Conservation (phyloP, 768 basidiomycete genomes). For the Tephrocybe sp. region DNA sequence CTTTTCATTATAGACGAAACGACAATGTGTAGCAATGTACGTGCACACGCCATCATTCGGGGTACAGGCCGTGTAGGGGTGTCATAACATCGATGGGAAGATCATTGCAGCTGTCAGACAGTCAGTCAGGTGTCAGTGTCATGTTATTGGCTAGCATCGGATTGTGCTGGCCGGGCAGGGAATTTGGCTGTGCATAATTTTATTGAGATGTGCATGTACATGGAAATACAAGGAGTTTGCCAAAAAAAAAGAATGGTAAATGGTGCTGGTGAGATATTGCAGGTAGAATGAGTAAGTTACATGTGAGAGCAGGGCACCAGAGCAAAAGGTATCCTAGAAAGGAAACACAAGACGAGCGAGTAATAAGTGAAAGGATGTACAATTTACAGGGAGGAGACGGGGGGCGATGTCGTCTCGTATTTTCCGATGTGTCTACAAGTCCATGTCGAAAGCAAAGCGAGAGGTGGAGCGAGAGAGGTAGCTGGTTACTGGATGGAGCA, state of each 20-base stretch:
- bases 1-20: neutral
- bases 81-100: neutral
- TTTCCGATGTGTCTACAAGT: slow-evolving; percentile 21
- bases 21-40: neutral
- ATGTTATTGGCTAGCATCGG: neutral
- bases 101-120: neutral
- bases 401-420: slow-evolving; percentile 10
- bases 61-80: neutral
- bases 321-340: slow-evolving; percentile 13
- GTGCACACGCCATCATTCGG: neutral
- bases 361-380: slow-evolving; percentile 6
- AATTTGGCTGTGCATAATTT: neutral
- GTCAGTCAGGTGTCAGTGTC: neutral
- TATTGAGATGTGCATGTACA: neutral
- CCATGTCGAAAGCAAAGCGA: slow-evolving; percentile 2
- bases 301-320: slow-evolving; percentile 13
- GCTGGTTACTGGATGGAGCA: slow-evolving; percentile 62
- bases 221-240: slow-evolving; percentile 1
- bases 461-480: neutral
- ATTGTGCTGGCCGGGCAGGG: neutral
- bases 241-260: neutral
- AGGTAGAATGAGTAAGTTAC: slow-evolving; percentile 13
- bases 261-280: neutral
- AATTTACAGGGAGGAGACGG: slow-evolving; percentile 13
- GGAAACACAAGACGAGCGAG: slow-evolving; percentile 1